Base-by-base conservation (phyloP, 1,284 basidiomycete species). In the Caloboletus firmus region DNA sequence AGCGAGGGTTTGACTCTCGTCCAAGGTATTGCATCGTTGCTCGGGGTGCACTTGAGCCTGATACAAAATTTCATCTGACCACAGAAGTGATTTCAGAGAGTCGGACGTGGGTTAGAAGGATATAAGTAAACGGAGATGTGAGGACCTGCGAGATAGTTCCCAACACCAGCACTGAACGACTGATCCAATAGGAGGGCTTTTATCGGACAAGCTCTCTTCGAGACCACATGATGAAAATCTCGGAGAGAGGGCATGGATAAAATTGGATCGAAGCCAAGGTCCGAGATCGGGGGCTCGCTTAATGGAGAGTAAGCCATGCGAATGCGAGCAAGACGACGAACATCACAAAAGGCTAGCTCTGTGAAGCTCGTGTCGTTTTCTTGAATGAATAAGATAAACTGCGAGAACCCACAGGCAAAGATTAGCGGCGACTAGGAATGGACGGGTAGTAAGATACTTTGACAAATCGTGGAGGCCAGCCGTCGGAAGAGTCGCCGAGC, bases 141-240 rank as follows among this genome's bases (percentile, higher is more conserved):
- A 42, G 56, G 60, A 83, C 89, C 89, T 60, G 89, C 89, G 2
- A 92, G 82, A 88, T 89, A 93, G 67, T 93, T 94, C 1, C 91
- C 91, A 4, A 94, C 81, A 1, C 91, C 91, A 3, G 88, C 88
- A 58, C 82, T 87, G 73, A 91, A 91, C 0, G 84, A 82, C 67
- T 93, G 91, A 69, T 94, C 87, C 44, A 94, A 80, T 15, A 94
- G 77, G 13, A 93, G 75, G 1, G 87, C 84, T 62, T 93, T 94
- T 59, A 91, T 81, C 1, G 91, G 87, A 48, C 87, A 87, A 15
- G 79, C 74, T 50, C 89, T 79, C 60, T 81, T 85, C 12, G 68
- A 62, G 10, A 91, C 73, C 15, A 76, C 61, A 0, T 65, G 56
- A 28, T 73, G 72, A 65, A 92, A 91, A 30, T 82, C 77, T 3